Evolutionary conservation across 2,329 filamentous ascomycete genomes (phyloP).

Genomic region (Pseudocercospora fijiensis): DNA sequence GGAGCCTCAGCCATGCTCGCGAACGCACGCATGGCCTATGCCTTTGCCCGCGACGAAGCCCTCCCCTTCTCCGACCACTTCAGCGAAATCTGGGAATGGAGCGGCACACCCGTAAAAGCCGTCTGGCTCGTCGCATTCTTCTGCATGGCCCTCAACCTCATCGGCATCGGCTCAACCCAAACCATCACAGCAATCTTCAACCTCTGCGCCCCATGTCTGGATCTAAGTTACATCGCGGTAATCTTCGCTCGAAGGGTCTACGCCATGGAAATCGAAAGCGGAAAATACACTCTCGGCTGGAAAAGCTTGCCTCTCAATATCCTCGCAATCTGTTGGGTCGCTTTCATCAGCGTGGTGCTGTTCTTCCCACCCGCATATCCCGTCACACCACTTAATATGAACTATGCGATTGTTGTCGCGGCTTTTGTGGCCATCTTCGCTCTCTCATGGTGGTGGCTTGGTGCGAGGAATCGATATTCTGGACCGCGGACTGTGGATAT

Average conservation of each 20-base stretch:
- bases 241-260: conserved; percentile 50
- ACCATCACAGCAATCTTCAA: conserved; percentile 54
- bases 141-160: conserved; percentile 53
- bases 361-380: conserved; percentile 51
- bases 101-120: conserved; percentile 60
- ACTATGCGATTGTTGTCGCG: conserved; percentile 50
- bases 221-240: conserved; percentile 60
- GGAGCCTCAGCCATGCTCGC: conserved; percentile 64
- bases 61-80: conserved; percentile 42
- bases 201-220: conserved; percentile 48
- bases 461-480: conserved; percentile 53
- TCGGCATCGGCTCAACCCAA: conserved; percentile 52
- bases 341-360: conserved; percentile 62
- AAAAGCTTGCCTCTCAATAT: conserved; percentile 51
- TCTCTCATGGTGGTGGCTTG: conserved; percentile 46
- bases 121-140: conserved; percentile 65
- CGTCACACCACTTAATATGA: conserved; percentile 49
- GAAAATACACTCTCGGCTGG: conserved; percentile 42
- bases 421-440: conserved; percentile 52
- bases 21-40: conserved; percentile 49
- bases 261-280: conserved; percentile 23
- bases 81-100: conserved; percentile 49
- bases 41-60: conserved; percentile 44
- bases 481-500: too few species aligned
- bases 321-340: conserved; percentile 58